Evolutionary conservation across 192 early-diverging fungal species (phyloP), one percentile per base, ranked within the genome.

Genomic region (Coemansia sp.): DNA sequence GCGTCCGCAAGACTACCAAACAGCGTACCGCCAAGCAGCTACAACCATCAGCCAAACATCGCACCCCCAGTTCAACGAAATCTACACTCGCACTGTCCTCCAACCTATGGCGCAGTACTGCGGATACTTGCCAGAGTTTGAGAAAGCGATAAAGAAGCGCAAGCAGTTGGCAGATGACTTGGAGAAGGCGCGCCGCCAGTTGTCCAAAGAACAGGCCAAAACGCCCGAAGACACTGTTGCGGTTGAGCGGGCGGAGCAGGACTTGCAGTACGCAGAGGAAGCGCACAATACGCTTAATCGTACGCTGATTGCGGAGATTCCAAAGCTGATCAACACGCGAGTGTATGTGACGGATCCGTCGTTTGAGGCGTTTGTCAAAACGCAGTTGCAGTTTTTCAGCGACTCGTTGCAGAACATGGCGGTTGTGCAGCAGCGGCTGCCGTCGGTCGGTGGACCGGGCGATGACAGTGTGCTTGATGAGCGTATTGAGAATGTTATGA

Each of bases 311-410:
- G 77, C 82, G 11, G 95, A 98, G 63, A 86, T 98, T 40, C 97
- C 97, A 10, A 90, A 89, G 70, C 85, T 98, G 0, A 88, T 99
- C 48, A 92, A 93, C 46, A 68, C 93, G 21, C 81, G 95, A 28
- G 89, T 97, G 0, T 90, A 92, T 3, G 95, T 94, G 62, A 75
- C 97, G 49, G 94, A 98, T 25, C 97, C 97, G 2, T 93, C 92
- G 19, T 96, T 99, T 67, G 95, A 97, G 68, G 96, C 95, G 7
- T 78, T 99, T 23, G 90, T 97, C 56, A 95, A 96, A 78, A 85
- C 89, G 14, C 96, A 99, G 71, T 71, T 96, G n/a, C 84, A 86
- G 60, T 98, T 98, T 82, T 91, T 92, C 58, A 90, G 90, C 70
- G 85, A 87, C 40, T 91, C 91, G 51, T 87, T 88, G 55, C 83